Percentiles rank a stretch among this genome's conserved stretches.
Evolutionary conservation across 2,329 filamentous ascomycete genomes (phyloP).

Genomic region (Diaporthe longicolla): DNA sequence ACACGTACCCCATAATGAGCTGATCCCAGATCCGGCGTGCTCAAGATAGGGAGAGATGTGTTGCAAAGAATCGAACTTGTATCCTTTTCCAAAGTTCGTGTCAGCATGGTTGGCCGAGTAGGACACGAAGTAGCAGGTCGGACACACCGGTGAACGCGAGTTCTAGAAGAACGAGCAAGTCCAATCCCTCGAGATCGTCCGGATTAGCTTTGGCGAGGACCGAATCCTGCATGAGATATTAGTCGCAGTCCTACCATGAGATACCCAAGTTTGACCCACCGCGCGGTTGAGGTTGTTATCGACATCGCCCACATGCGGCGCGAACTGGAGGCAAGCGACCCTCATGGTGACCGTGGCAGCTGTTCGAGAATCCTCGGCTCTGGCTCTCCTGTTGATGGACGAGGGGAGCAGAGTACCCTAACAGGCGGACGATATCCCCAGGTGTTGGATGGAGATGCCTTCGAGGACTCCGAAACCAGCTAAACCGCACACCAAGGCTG

Average conservation of each 20-base stretch:
- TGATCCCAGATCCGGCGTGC: conserved; percentile 74
- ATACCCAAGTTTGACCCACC: not conserved
- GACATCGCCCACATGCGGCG: conserved; percentile 77
- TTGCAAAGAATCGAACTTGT: conserved; percentile 80
- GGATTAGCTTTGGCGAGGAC: conserved; percentile 69
- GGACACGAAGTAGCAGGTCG: not conserved
- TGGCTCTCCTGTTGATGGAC: not conserved
- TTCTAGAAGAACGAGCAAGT: conserved; percentile 82
- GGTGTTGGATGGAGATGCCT: conserved; percentile 23
- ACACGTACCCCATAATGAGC: conserved; percentile 72
- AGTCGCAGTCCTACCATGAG: not conserved
- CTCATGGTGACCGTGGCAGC: conserved; percentile 71
- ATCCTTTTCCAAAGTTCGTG: conserved; percentile 62
- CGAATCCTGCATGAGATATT: conserved; percentile 57
- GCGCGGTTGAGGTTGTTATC: conserved; percentile 76
- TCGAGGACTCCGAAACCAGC: conserved; percentile 1
- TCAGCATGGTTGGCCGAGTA: not conserved
- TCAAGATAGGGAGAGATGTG: conserved; percentile 81
- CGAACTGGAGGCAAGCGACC: conserved; percentile 80
- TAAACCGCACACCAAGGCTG: not conserved
- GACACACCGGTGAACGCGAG: conserved; percentile 79
- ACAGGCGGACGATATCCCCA: not conserved
- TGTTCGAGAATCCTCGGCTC: conserved; percentile 47
- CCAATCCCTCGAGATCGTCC: conserved; percentile 72
- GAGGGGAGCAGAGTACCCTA: conserved; percentile 60